These are phyloP conservation scores for Linanthus parryae DNA, from an alignment of 148 eudicot species.

Conservation along the genomic window DNA sequence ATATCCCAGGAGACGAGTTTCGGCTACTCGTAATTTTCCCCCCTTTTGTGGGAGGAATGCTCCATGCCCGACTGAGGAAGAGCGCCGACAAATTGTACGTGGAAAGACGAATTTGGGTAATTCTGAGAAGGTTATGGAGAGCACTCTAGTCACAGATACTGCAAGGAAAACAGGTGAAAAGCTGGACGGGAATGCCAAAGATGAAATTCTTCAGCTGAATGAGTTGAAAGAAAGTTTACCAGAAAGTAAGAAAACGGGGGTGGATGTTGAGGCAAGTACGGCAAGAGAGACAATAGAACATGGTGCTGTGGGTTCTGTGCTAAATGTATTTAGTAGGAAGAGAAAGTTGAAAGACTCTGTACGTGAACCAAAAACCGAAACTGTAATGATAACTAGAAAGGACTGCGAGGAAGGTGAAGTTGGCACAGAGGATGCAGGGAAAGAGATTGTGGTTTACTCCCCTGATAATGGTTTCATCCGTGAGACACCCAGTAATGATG, in stretches of 20 bases:
- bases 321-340: conserved; percentile 1
- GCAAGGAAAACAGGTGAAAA: conserved; percentile 3
- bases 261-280: not conserved
- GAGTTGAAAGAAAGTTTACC: conserved; percentile 5
- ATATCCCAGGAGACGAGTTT: conserved; percentile 41
- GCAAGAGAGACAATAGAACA: conserved; percentile 7
- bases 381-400: conserved; percentile 5
- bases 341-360: conserved; percentile 1
- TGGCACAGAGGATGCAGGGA: conserved; percentile 11
- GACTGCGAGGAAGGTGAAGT: conserved; percentile 6
- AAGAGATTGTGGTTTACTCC: conserved; percentile 24
- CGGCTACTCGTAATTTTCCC: conserved; percentile 62
- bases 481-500: conserved; percentile 12
- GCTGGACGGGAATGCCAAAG: not conserved
- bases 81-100: conserved; percentile 3
- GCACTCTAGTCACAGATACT: not conserved
- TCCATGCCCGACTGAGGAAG: conserved; percentile 16
- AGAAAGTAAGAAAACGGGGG: not conserved
- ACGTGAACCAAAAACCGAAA: conserved; percentile 6
- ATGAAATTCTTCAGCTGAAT: conserved; percentile 1
- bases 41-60: conserved; percentile 48
- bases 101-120: conserved; percentile 7
- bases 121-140: too few species aligned
- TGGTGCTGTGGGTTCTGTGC: not conserved
- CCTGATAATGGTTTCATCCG: conserved; percentile 22